phyloP scores from a whole-genome alignment of 202 grass and related monocot species.

The Eragrostis tef region DNA sequence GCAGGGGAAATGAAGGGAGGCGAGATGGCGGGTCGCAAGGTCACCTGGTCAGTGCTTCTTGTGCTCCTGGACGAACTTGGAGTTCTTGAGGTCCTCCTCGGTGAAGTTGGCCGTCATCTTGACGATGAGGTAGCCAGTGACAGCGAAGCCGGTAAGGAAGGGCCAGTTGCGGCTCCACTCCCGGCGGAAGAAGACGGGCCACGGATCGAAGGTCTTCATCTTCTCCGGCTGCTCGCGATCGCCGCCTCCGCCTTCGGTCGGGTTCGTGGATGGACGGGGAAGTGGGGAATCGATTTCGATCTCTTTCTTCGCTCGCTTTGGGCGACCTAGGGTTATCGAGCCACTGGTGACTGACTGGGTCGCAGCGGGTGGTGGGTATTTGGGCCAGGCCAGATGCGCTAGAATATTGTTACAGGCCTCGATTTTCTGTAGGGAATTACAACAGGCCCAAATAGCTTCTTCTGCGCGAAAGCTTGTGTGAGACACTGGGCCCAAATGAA shows the following conservation, averaged over 20 bases:
- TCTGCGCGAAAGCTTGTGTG: too few relatives aligned
- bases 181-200: constrained; percentile 90
- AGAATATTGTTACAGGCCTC: too few relatives aligned
- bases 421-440: too few relatives aligned
- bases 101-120: constrained; percentile 74
- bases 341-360: too few relatives aligned
- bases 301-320: not conserved
- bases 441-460: too few relatives aligned
- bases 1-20: not conserved
- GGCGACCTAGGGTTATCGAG: too few relatives aligned
- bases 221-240: constrained; percentile 22
- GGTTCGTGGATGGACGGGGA: not conserved
- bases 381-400: too few relatives aligned
- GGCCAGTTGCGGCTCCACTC: constrained; percentile 77
- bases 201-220: constrained; percentile 80
- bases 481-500: too few relatives aligned
- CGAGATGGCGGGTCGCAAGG: not conserved
- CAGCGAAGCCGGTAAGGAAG: constrained; percentile 67
- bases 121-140: constrained; percentile 70
- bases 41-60: constrained; percentile 42
- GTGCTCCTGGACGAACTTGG: constrained; percentile 84
- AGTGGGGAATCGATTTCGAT: not conserved
- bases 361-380: too few relatives aligned
- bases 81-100: constrained; percentile 88
- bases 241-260: not conserved